These are phyloP conservation scores for Cladophialophora bantiana DNA, from an alignment of 2,329 filamentous ascomycete genomes.

Conservation along the genomic window DNA sequence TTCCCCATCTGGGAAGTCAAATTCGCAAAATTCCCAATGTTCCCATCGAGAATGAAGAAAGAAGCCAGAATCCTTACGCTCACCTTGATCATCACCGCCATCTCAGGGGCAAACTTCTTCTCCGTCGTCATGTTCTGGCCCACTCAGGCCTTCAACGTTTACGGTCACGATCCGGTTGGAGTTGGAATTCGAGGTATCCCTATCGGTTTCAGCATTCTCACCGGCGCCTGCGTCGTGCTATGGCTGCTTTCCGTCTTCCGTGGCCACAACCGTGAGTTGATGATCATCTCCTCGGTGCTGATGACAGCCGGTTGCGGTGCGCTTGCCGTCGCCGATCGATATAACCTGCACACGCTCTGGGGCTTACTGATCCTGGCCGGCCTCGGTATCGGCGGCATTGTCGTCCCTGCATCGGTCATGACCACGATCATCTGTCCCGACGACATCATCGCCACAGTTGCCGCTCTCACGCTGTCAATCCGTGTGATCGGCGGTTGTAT, in stretches of 20 bases:
- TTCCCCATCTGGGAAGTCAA: conserved; percentile 58
- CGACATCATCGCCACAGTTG: conserved; percentile 72
- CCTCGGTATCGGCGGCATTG: conserved; percentile 71
- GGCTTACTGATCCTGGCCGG: conserved; percentile 67
- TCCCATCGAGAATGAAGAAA: conserved; percentile 54
- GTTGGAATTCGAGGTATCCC: conserved; percentile 72
- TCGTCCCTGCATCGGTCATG: conserved; percentile 72
- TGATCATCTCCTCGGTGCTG: conserved; percentile 65
- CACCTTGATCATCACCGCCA: conserved; percentile 65
- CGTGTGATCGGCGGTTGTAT: conserved; percentile 72
- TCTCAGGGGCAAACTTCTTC: conserved; percentile 67
- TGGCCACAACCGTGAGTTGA: conserved; percentile 66
- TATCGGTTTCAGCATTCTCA: conserved; percentile 68
- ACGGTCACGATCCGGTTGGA: conserved; percentile 68
- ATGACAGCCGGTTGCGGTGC: conserved; percentile 71
- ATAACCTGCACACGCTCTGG: conserved; percentile 64
- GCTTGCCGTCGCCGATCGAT: conserved; percentile 57
- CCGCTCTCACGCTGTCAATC: conserved; percentile 72
- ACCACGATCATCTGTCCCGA: conserved; percentile 73
- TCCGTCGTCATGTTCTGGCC: conserved; percentile 66
- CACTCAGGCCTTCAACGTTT: conserved; percentile 69
- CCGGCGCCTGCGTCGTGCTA: conserved; percentile 66
- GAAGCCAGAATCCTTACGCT: conserved; percentile 59
- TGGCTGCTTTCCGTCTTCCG: conserved; percentile 63
- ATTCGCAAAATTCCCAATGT: conserved; percentile 55